Conservation (phyloP, 306 rosid genomes). For the Prunus kanzakura region DNA sequence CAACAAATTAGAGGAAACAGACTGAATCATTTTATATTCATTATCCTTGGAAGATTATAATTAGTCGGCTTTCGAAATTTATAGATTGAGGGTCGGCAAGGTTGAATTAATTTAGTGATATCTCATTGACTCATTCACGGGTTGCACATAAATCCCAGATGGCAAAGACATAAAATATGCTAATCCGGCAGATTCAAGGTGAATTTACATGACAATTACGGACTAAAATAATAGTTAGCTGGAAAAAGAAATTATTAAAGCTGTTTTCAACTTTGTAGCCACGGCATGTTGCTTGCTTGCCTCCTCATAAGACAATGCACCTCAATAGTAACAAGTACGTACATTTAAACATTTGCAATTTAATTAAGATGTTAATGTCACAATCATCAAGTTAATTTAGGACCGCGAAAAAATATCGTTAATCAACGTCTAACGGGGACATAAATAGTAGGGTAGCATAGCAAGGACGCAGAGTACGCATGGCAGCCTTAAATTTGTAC, state of each 20-base stretch:
- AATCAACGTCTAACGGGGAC: slow-evolving; percentile 2
- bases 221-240: neutral
- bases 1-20: neutral
- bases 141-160: neutral
- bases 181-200: neutral
- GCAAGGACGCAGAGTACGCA: slow-evolving; percentile 19
- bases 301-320: neutral
- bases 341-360: neutral
- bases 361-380: neutral
- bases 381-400: neutral
- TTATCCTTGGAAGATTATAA: neutral
- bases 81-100: neutral
- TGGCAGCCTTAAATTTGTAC: neutral
- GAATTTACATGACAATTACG: neutral
- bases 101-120: neutral
- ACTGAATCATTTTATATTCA: neutral
- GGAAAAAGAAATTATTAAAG: neutral
- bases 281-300: slow-evolving; percentile 12
- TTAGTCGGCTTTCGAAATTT: neutral
- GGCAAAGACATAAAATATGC: neutral
- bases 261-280: slow-evolving; percentile 16
- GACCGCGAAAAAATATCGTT: neutral
- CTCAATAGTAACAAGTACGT: neutral
- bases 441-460: neutral
- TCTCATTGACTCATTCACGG: neutral